Evolutionary conservation across 495 filamentous ascomycete genomes (phyloP), one percentile per base, ranked within the genome.

Genomic region (Pyrenula aspistea): DNA sequence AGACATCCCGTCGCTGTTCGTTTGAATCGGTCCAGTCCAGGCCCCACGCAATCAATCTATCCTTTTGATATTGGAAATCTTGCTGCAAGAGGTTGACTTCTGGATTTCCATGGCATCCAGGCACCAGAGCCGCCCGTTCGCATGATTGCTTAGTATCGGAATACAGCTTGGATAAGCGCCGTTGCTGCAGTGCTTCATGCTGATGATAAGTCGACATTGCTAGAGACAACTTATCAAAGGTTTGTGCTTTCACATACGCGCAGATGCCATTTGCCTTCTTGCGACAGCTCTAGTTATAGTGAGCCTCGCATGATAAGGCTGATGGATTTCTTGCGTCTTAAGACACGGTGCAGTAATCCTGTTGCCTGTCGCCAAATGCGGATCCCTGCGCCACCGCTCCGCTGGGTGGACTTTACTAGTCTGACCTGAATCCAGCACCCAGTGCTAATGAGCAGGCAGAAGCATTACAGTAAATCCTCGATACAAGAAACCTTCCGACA

Each of bases 131-230:
- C 60, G 89, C 82, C 61, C 85, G 88, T 66, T 91, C 87, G 69
- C 86, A 91, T 12, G 87, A 90, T 54, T 84, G 86, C 66, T 96
- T 96, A 51, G 89, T 92, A 71, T 96, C 89, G 61, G 89, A 87
- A 70, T 95, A 96, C 62, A 95, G 80, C 69, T 92, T 85, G 53
- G 89, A 93, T 47, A 96, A 78, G 59, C 89, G 83, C 58, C 85
- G 80, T 67, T 77, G 74, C 50, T 42, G 31, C 15, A 15, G 31
- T 8, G 31, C 31, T 42, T 15, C 31, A 8, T 42, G 31, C 4
- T 42, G 31, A 8, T 42, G 31, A 42, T 42, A 42, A 42, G 15
- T 42, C 15, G 31, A 42, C 31, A 42, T 42, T 42, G 31, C 31
- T 8, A 42, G 15, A 8, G 31, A 15, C 31, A 15, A 15, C 31